phyloP scores from a whole-genome alignment of 2,329 filamentous ascomycete species.

The Colletotrichum destructivum region DNA sequence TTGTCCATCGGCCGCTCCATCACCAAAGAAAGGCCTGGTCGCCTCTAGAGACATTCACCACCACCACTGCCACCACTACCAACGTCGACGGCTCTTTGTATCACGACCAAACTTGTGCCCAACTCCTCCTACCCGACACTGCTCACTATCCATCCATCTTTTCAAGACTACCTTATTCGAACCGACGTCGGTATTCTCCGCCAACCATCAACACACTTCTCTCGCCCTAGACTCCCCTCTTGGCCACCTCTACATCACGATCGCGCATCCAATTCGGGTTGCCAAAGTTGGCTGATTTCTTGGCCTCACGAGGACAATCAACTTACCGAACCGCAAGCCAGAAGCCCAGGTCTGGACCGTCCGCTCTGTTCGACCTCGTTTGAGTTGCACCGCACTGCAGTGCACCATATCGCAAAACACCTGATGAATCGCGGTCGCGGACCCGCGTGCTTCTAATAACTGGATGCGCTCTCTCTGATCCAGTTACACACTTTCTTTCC shows the following conservation, averaged over 20 bases:
- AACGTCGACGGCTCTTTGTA: not conserved
- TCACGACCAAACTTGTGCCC: not conserved
- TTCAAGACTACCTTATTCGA: constrained; percentile 12
- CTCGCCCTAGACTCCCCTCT: constrained; percentile 19
- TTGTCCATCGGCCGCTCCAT: not conserved
- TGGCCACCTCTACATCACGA: constrained; percentile 22
- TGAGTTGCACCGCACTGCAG: constrained; percentile 7
- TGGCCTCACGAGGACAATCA: not conserved
- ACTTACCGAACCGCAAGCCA: not conserved
- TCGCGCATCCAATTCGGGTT: not conserved
- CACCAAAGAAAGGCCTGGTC: not conserved
- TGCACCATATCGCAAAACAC: constrained; percentile 5
- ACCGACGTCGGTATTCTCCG: constrained; percentile 10
- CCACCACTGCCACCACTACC: not conserved
- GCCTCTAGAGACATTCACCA: not conserved
- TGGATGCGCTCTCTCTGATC: constrained; percentile 23
- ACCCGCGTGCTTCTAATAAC: constrained; percentile 27
- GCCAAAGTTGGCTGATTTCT: not conserved
- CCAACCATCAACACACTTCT: constrained; percentile 5
- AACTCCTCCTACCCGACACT: not conserved
- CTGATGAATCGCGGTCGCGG: constrained; percentile 17
- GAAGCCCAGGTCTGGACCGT: not conserved
- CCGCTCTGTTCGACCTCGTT: constrained; percentile 4
- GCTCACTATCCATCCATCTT: not conserved
- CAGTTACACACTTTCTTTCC: constrained; percentile 19